phyloP scores from a whole-genome alignment of 106 monocot genomes.

The Dactylorhiza incarnata region DNA sequence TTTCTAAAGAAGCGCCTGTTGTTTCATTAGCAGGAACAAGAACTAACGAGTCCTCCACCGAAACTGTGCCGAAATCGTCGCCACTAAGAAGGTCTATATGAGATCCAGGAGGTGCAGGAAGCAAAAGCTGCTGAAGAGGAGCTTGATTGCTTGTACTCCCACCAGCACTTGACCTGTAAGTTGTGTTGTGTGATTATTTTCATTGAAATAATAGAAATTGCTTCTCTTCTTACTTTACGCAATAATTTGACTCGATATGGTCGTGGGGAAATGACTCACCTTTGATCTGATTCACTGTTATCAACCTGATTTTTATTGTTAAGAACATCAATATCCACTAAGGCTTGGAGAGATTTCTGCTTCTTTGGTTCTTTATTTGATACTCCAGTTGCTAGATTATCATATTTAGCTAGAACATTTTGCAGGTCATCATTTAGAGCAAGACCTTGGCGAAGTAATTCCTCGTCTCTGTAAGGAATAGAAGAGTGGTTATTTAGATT shows the following conservation, averaged over 20 bases:
- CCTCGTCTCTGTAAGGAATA: constrained; percentile 51
- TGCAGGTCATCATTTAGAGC: constrained; percentile 92
- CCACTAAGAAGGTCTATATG: constrained; percentile 57
- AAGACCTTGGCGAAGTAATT: constrained; percentile 62
- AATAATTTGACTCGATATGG: neutral
- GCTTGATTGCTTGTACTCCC: constrained; percentile 24
- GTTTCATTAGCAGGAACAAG: constrained; percentile 53
- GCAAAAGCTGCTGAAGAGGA: constrained; percentile 46
- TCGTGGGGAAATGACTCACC: constrained; percentile 13
- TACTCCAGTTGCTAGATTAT: constrained; percentile 68
- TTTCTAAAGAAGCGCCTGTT: constrained; percentile 17
- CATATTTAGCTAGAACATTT: constrained; percentile 63
- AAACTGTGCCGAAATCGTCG: constrained; percentile 29
- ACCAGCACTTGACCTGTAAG: constrained; percentile 2
- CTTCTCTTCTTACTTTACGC: neutral
- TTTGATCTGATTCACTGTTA: constrained; percentile 13
- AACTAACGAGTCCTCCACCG: constrained; percentile 39
- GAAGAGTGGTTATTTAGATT: neutral
- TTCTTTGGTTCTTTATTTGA: constrained; percentile 44
- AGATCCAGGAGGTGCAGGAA: constrained; percentile 37
- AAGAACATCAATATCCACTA: constrained; percentile 33
- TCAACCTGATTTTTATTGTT: constrained; percentile 7
- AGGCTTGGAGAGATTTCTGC: constrained; percentile 37
- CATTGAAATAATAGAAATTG: constrained; percentile 3
- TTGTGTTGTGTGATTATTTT: neutral